A percentile compares a stretch with the other conserved stretches of the same genome.
phyloP scores from a whole-genome alignment of 2,329 filamentous ascomycete species.

The Aspergillus terreus region DNA sequence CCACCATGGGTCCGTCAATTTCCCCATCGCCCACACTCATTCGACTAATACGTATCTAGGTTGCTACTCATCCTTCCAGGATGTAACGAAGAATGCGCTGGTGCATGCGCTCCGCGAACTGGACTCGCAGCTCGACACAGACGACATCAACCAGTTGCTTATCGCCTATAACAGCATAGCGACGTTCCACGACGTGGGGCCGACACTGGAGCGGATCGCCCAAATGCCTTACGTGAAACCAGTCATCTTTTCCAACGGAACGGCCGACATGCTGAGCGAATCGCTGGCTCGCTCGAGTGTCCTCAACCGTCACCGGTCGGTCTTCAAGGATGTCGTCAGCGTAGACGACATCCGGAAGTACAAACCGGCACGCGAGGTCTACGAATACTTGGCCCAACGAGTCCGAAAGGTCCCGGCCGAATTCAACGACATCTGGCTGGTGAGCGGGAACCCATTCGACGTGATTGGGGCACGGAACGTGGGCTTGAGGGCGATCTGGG shows the following conservation, averaged over 20 bases:
- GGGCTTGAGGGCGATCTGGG: conserved; percentile 64
- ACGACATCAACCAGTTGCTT: conserved; percentile 54
- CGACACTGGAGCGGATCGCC: conserved; percentile 50
- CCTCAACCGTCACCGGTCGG: conserved; percentile 45
- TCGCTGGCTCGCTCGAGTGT: conserved; percentile 58
- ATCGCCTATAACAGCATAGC: conserved; percentile 61
- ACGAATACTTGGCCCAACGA: conserved; percentile 55
- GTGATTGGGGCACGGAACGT: conserved; percentile 59
- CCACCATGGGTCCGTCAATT: conserved; percentile 63
- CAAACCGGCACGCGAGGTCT: conserved; percentile 63
- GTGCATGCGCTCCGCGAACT: conserved; percentile 61
- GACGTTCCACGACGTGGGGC: conserved; percentile 61
- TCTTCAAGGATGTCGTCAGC: conserved; percentile 57
- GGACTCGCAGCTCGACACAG: conserved; percentile 42
- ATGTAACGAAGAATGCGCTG: conserved; percentile 61
- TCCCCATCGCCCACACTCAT: conserved; percentile 1
- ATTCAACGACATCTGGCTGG: conserved; percentile 59
- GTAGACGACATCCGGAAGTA: conserved; percentile 59
- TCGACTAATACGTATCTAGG: conserved; percentile 39
- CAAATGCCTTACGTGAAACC: conserved; percentile 44
- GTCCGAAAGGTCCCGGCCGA: conserved; percentile 45
- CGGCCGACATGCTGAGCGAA: conserved; percentile 57
- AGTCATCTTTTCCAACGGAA: conserved; percentile 70
- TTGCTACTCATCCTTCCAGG: conserved; percentile 58
- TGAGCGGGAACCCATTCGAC: conserved; percentile 73